phyloP scores from a whole-genome alignment of 345 rosid species.

The Rhodamnia rubescens region DNA sequence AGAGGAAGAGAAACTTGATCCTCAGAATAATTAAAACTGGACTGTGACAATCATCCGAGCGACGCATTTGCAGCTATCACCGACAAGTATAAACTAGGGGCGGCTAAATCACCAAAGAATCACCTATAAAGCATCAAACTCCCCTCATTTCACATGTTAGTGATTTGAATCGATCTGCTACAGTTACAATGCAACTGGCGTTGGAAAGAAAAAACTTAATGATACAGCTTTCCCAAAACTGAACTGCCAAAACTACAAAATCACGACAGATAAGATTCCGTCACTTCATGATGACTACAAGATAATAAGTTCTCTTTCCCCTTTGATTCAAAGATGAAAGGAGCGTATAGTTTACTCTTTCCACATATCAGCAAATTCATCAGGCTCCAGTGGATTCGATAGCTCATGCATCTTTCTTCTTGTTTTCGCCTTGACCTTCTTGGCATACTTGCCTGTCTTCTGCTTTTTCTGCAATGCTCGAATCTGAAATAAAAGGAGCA shows the following conservation, averaged over 20 bases:
- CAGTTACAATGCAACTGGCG: neutral
- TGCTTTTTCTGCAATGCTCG: conserved; percentile 71
- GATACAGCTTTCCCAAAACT: neutral
- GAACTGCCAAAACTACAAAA: neutral
- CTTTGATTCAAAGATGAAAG: neutral
- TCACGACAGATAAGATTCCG: neutral
- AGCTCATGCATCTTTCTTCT: conserved; percentile 81
- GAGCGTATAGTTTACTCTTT: conserved; percentile 24
- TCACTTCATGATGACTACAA: neutral
- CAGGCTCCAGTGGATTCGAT: conserved; percentile 78
- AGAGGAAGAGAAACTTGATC: neutral
- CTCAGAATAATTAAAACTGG: neutral
- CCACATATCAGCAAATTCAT: conserved; percentile 96
- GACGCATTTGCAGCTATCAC: too few species aligned
- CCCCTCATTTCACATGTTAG: neutral
- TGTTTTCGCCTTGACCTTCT: conserved; percentile 87
- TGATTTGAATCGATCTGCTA: neutral
- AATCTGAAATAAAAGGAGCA: conserved; percentile 28
- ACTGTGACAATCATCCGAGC: too few species aligned
- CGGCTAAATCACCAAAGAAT: too few species aligned
- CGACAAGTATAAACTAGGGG: too few species aligned
- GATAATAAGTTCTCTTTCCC: neutral
- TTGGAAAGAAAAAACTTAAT: neutral
- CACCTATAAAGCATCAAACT: neutral
- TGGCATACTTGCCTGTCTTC: conserved; percentile 69